Evolutionary conservation across 345 rosid species (phyloP).

Genomic region (Toxicodendron radicans): DNA sequence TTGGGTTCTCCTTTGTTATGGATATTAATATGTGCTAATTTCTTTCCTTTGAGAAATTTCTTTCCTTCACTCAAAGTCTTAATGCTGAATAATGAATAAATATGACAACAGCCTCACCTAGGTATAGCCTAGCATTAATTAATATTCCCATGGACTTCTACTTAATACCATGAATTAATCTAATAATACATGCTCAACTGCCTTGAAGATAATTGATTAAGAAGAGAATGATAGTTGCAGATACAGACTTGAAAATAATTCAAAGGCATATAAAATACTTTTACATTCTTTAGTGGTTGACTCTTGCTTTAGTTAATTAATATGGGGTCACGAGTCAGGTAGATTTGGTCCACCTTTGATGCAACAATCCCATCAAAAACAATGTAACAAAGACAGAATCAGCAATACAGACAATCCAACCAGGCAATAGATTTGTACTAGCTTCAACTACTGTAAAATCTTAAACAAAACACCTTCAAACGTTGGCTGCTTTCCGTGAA

Average conservation of each 20-base stretch:
- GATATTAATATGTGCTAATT: background rate
- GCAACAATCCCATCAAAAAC: constrained; percentile 34
- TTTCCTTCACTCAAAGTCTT: background rate
- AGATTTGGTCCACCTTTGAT: constrained; percentile 36
- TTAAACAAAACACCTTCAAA: background rate
- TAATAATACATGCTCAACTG: constrained; percentile 27
- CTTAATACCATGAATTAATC: background rate
- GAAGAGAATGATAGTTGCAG: constrained; percentile 8
- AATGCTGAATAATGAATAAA: background rate
- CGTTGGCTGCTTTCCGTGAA: background rate
- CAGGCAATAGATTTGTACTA: background rate
- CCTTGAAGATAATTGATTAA: constrained; percentile 9
- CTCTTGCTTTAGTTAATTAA: constrained; percentile 38
- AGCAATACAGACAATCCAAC: background rate
- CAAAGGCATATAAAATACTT: background rate
- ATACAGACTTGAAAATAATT: background rate
- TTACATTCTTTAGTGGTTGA: constrained; percentile 43
- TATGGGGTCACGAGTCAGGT: constrained; percentile 29
- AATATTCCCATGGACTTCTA: background rate
- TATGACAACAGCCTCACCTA: background rate
- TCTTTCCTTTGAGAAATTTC: background rate
- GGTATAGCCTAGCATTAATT: no score
- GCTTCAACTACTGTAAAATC: background rate
- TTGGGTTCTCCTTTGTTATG: background rate
- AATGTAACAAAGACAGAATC: constrained; percentile 29